Evolutionary conservation across 139 green algal genomes (phyloP).

Genomic region (Pseudopediastrum boryanum): DNA sequence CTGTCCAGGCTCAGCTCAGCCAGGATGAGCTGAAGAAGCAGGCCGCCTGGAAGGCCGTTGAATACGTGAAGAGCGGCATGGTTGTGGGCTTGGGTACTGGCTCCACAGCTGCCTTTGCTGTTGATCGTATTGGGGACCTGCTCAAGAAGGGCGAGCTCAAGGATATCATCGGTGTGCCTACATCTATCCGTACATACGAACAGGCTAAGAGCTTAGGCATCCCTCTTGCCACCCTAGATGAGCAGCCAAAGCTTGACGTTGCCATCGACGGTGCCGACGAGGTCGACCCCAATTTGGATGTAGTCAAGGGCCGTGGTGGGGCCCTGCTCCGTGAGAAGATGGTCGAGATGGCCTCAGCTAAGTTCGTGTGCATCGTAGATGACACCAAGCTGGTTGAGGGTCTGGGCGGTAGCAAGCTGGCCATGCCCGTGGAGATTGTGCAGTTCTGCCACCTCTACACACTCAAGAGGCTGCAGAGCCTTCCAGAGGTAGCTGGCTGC

Average conservation of each 20-base stretch:
- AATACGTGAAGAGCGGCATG: slow-evolving; percentile 98
- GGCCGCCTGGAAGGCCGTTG: slow-evolving; percentile 94
- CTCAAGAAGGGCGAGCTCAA: slow-evolving; percentile 90
- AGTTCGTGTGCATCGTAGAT: slow-evolving; percentile 99
- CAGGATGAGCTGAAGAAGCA: slow-evolving; percentile 97
- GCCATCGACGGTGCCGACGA: slow-evolving; percentile 99
- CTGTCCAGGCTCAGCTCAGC: slow-evolving; percentile 19
- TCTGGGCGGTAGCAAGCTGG: slow-evolving; percentile 87
- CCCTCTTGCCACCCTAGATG: slow-evolving; percentile 94
- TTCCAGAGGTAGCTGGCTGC: slow-evolving; percentile 82
- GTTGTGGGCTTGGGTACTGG: slow-evolving; percentile 96
- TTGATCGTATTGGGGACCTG: slow-evolving; percentile 95
- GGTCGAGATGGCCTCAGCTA: slow-evolving; percentile 93
- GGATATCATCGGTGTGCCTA: slow-evolving; percentile 97
- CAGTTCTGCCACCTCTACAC: slow-evolving; percentile 98
- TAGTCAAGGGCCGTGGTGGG: slow-evolving; percentile 98
- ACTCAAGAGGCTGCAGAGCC: slow-evolving; percentile 61
- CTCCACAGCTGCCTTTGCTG: slow-evolving; percentile 98
- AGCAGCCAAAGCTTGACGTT: slow-evolving; percentile 94
- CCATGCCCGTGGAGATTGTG: slow-evolving; percentile 98
- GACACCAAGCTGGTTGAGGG: slow-evolving; percentile 95
- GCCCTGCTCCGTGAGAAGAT: slow-evolving; percentile 99
- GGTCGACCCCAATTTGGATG: slow-evolving; percentile 94
- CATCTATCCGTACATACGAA: slow-evolving; percentile 91
- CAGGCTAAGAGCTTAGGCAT: slow-evolving; percentile 91